Percentiles rank a stretch among this genome's conserved stretches.
These are phyloP conservation scores for Podospora fimiseda DNA, from an alignment of 495 filamentous ascomycete species.

Conservation along the genomic window DNA sequence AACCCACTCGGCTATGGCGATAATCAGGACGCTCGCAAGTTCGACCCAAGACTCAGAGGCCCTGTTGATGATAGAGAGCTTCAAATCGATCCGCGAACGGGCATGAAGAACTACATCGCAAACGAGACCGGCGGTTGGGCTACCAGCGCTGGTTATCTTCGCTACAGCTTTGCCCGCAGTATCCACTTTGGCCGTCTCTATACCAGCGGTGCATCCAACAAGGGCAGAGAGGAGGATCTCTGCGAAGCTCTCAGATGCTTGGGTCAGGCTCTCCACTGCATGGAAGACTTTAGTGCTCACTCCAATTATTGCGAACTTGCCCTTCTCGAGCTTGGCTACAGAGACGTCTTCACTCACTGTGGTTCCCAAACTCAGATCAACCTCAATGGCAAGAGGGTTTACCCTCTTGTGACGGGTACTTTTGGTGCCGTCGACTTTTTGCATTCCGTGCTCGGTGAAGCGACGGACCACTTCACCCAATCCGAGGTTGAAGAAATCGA, in stretches of 20 bases:
- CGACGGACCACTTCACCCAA: constrained; percentile 92
- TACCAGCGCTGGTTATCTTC: constrained; percentile 85
- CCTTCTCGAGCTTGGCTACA: constrained; percentile 76
- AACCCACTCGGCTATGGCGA: constrained; percentile 92
- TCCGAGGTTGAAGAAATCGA: constrained; percentile 90
- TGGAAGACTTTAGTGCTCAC: constrained; percentile 91
- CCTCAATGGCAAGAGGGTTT: constrained; percentile 66
- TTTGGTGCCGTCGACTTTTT: constrained; percentile 95
- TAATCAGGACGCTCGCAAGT: constrained; percentile 75
- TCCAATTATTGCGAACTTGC: constrained; percentile 90
- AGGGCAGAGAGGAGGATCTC: constrained; percentile 75
- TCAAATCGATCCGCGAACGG: constrained; percentile 73
- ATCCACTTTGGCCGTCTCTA: constrained; percentile 90
- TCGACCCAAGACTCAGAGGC: constrained; percentile 72
- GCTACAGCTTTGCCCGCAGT: constrained; percentile 71
- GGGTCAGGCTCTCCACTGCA: constrained; percentile 85
- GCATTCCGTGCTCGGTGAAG: constrained; percentile 94
- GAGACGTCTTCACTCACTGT: constrained; percentile 77
- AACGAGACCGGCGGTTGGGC: constrained; percentile 82
- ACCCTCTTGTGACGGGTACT: constrained; percentile 80
- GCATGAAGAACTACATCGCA: constrained; percentile 99
- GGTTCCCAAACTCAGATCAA: constrained; percentile 69
- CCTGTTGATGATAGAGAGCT: constrained; percentile 71
- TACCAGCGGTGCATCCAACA: constrained; percentile 57
- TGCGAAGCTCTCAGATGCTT: constrained; percentile 81